Evolutionary conservation across 148 eudicot genomes (phyloP).

Genomic region (Heliamphora exappendiculata): DNA sequence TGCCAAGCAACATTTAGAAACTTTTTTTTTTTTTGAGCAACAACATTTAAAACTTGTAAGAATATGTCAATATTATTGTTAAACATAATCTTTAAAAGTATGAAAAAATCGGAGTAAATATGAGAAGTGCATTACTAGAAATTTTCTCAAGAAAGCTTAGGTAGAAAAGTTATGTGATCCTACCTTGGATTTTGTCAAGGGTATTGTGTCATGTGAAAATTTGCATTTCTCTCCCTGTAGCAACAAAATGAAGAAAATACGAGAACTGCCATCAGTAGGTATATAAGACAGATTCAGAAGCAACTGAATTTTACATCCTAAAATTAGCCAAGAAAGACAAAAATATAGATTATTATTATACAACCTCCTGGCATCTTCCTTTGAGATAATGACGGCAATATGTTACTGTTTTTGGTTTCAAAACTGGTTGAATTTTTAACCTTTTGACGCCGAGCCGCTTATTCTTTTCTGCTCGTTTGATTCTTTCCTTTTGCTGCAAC

Average conservation of each 20-base stretch:
- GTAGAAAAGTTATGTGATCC: neutral
- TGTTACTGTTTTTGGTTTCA: conserved; percentile 51
- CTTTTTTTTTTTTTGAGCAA: no score
- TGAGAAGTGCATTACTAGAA: no score
- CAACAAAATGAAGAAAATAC: conserved; percentile 14
- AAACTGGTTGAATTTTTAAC: conserved; percentile 53
- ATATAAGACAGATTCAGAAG: conserved; percentile 12
- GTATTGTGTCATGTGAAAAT: conserved; percentile 83
- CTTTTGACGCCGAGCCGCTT: conserved; percentile 73
- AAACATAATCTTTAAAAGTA: no score
- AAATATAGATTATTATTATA: conserved; percentile 1
- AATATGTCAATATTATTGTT: no score
- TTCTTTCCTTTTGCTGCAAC: conserved; percentile 59
- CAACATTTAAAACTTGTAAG: no score
- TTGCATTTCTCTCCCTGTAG: conserved; percentile 86
- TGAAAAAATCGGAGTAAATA: no score
- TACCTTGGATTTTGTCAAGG: conserved; percentile 88
- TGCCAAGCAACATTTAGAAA: no score
- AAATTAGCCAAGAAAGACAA: neutral
- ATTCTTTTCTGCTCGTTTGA: conserved; percentile 72
- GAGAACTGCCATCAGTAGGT: neutral
- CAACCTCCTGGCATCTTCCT: conserved; percentile 94
- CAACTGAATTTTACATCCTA: conserved; percentile 3
- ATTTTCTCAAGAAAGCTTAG: neutral
- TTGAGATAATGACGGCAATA: conserved; percentile 78